Conservation (phyloP, 306 rosid genomes). For the Citrullus amarus region DNA sequence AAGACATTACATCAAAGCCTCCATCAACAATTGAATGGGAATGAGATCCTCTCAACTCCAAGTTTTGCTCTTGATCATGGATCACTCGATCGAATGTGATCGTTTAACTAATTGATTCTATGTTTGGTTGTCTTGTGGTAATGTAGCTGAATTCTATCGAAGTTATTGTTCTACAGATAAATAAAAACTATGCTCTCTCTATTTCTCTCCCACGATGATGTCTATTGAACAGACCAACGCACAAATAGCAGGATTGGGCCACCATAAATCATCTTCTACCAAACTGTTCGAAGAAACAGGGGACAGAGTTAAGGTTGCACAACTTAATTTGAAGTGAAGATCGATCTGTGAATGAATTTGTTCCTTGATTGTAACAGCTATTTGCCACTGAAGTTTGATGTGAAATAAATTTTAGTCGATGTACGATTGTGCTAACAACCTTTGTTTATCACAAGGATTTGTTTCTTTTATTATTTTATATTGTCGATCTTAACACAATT, state of each 20-base stretch:
- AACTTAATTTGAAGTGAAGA: too few species aligned
- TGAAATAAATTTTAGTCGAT: too few species aligned
- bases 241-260: background rate
- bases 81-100: background rate
- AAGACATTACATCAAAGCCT: slow-evolving; percentile 93
- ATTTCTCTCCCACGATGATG: background rate
- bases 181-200: background rate
- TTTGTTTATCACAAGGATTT: too few species aligned
- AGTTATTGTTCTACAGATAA: background rate
- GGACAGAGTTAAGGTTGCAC: background rate
- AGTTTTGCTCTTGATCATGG: background rate
- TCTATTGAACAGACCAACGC: background rate
- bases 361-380: too few species aligned
- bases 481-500: too few species aligned
- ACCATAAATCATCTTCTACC: background rate
- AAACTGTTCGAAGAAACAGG: background rate
- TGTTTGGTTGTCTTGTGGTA: background rate
- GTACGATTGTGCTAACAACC: too few species aligned
- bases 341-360: too few species aligned
- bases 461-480: too few species aligned
- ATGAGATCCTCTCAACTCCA: slow-evolving; percentile 11
- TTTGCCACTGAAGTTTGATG: too few species aligned
- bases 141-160: background rate
- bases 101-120: background rate
- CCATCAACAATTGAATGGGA: slow-evolving; percentile 99